phyloP scores from a whole-genome alignment of 495 filamentous ascomycete species.

The Amorphotheca resinae region DNA sequence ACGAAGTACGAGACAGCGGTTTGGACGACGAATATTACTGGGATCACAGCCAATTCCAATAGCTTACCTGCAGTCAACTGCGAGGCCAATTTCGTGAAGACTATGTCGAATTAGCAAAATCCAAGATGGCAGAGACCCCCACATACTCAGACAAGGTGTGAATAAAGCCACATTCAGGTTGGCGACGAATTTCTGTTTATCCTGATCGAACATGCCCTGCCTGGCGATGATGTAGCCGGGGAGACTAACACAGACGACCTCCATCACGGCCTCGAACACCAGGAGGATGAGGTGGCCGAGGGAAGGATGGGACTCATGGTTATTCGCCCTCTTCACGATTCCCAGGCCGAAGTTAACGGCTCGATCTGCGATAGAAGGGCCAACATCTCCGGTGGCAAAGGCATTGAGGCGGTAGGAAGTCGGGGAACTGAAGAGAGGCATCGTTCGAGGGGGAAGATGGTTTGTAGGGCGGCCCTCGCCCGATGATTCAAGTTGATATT shows the following conservation, averaged over 20 bases:
- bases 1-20: constrained; percentile 72
- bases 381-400: constrained; percentile 29
- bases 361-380: constrained; percentile 20
- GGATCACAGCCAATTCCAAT: constrained; percentile 81
- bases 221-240: constrained; percentile 91
- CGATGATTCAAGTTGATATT: constrained; percentile 2
- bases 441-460: constrained; percentile 7
- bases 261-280: constrained; percentile 91
- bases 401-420: constrained; percentile 47
- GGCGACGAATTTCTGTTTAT: constrained; percentile 89
- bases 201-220: constrained; percentile 82
- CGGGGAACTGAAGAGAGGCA: constrained; percentile 43
- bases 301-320: constrained; percentile 36
- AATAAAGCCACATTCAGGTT: constrained; percentile 91
- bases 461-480: constrained; percentile 18
- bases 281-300: constrained; percentile 68
- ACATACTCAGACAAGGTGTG: constrained; percentile 89
- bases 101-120: constrained; percentile 30
- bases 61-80: constrained; percentile 88
- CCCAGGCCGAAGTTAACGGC: constrained; percentile 7
- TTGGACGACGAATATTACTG: constrained; percentile 81
- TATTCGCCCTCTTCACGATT: constrained; percentile 1
- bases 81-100: constrained; percentile 95
- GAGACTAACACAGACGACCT: constrained; percentile 88
- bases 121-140: background rate